Percentiles rank a stretch among this genome's conserved stretches.
Evolutionary conservation across 352 stramenopile genomes (phyloP).

Genomic region (Pythium plurisporium): DNA sequence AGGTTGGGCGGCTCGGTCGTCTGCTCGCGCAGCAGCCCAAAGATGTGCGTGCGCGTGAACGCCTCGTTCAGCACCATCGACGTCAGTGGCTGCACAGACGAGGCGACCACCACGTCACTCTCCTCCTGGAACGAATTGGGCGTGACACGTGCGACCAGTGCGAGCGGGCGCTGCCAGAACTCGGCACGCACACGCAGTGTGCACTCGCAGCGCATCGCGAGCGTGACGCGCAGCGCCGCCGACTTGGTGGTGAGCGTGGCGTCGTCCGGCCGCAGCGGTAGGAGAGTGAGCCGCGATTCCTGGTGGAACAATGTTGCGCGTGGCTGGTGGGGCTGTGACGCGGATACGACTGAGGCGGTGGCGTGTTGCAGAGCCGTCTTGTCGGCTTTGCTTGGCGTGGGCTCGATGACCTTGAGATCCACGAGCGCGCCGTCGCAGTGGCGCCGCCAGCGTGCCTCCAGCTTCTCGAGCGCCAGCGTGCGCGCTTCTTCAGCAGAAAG

Average conservation of each 20-base stretch:
- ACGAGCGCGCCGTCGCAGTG: conserved; percentile 45
- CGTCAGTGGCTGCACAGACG: conserved; percentile 5
- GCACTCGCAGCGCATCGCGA: conserved; percentile 41
- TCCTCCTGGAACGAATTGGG: conserved; percentile 23
- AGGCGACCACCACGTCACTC: neutral
- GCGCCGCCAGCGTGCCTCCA: conserved; percentile 30
- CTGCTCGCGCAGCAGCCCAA: conserved; percentile 49
- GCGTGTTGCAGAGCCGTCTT: conserved; percentile 1
- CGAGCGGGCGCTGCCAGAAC: conserved; percentile 51
- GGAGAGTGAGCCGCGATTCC: conserved; percentile 41
- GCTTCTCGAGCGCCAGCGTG: conserved; percentile 6
- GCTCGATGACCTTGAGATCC: conserved; percentile 44
- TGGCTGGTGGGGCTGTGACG: conserved; percentile 1
- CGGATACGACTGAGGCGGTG: conserved; percentile 2
- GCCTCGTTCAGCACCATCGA: conserved; percentile 30
- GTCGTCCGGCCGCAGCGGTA: conserved; percentile 9
- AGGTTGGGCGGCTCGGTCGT: conserved; percentile 33
- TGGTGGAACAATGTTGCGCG: conserved; percentile 51
- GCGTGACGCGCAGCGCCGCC: conserved; percentile 7
- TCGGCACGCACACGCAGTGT: conserved; percentile 58
- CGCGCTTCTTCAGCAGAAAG: neutral
- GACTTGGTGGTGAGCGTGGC: neutral
- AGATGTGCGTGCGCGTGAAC: conserved; percentile 30
- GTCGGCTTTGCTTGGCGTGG: neutral
- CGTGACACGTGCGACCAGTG: conserved; percentile 47